Evolutionary conservation across 75 land plant species (phyloP).

Genomic region (Azolla pinnata): DNA sequence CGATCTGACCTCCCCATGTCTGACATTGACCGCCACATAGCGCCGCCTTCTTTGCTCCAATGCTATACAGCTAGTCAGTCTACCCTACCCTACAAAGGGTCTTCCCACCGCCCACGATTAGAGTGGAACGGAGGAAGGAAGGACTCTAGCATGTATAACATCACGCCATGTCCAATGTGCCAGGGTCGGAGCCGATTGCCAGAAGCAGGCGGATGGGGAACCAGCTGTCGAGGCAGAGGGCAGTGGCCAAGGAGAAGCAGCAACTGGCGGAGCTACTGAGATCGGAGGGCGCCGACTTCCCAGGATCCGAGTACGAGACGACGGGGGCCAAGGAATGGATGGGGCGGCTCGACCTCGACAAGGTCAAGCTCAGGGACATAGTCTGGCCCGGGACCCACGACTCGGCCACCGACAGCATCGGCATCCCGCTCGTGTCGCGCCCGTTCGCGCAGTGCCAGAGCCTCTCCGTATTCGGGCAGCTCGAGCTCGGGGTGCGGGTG

Average conservation of each 20-base stretch:
- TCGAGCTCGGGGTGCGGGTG: slow-evolving; percentile 16
- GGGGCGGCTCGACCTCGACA: slow-evolving; percentile 12
- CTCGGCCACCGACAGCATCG: slow-evolving; percentile 36
- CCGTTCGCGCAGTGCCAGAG: slow-evolving; percentile 37
- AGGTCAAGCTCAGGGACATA: slow-evolving; percentile 13
- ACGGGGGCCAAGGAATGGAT: slow-evolving; percentile 35
- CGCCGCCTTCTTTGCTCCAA: too few species aligned
- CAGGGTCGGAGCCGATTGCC: too few species aligned
- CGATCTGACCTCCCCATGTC: too few species aligned
- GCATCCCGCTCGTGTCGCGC: slow-evolving; percentile 15
- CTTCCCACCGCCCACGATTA: too few species aligned
- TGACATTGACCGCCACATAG: too few species aligned
- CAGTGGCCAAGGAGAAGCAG: slow-evolving; percentile 9
- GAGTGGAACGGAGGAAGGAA: too few species aligned
- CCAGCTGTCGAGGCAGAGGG: slow-evolving; percentile 12
- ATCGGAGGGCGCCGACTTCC: slow-evolving; percentile 13
- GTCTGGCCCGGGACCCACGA: slow-evolving; percentile 43
- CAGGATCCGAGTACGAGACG: slow-evolving; percentile 25
- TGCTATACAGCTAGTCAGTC: too few species aligned
- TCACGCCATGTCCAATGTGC: background rate
- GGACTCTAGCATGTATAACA: background rate
- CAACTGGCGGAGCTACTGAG: slow-evolving; percentile 12
- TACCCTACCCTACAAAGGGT: too few species aligned
- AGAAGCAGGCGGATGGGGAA: slow-evolving; percentile 25
- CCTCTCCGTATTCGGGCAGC: slow-evolving; percentile 26